These are phyloP conservation scores for Aspergillus vadensis DNA, from an alignment of 2,329 filamentous ascomycete genomes.

Conservation along the genomic window DNA sequence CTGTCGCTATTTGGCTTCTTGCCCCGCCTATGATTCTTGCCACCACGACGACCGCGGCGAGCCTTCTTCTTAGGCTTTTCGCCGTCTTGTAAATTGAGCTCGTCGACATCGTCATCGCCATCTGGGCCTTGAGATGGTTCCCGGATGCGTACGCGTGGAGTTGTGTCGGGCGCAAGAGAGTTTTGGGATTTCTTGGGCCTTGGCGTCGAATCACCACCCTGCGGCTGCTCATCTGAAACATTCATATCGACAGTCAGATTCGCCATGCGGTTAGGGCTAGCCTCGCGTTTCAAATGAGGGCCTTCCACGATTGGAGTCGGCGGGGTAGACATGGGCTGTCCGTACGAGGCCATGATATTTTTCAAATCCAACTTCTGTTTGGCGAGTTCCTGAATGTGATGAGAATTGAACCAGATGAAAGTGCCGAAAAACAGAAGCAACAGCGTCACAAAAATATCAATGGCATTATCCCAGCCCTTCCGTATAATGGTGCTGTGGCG, in stretches of 20 bases:
- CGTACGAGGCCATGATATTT: constrained; percentile 46
- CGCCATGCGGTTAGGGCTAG: constrained; percentile 26
- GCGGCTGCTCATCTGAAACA: constrained; percentile 21
- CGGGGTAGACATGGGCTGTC: constrained; percentile 42
- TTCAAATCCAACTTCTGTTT: constrained; percentile 50
- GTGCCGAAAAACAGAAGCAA: constrained; percentile 43
- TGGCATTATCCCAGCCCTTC: constrained; percentile 48
- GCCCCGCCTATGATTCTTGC: constrained; percentile 62
- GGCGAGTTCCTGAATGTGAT: constrained; percentile 43
- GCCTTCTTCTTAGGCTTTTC: constrained; percentile 67
- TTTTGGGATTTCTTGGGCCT: constrained; percentile 28
- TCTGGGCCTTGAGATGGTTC: constrained; percentile 39
- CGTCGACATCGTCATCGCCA: constrained; percentile 37
- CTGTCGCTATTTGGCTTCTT: constrained; percentile 56
- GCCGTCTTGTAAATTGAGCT: constrained; percentile 28
- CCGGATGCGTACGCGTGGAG: constrained; percentile 43
- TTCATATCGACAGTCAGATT: constrained; percentile 38
- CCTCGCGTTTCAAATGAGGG: constrained; percentile 30
- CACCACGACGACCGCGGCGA: constrained; percentile 71
- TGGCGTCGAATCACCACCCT: constrained; percentile 33
- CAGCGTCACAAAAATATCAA: constrained; percentile 47
- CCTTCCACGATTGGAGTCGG: constrained; percentile 39
- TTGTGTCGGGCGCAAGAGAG: constrained; percentile 25
- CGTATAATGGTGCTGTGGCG: constrained; percentile 48
- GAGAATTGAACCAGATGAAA: constrained; percentile 48